Evolutionary conservation across 1,284 basidiomycete species (phyloP), one percentile per base, ranked within the genome.

Genomic region (Ceratobasidium sp.): DNA sequence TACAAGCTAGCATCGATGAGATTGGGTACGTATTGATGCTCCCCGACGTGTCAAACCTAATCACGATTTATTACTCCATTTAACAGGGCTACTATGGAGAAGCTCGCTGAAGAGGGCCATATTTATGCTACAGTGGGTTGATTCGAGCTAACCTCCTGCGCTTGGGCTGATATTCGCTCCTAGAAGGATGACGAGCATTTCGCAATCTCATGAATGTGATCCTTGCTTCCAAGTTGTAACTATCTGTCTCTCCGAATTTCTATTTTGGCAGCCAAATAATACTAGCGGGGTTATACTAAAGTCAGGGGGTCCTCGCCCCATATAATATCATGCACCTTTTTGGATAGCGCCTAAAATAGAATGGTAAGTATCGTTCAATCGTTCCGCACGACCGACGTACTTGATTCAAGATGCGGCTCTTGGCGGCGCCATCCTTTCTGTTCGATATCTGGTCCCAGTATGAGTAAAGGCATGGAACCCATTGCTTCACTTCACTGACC

Each of bases 31-130:
- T 56, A 14, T 68, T 39, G 27, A 13, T 19, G n/a, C 30, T 23
- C 13, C 23, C 19, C 76, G 84, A 69, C 80, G 80, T 83, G 83
- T 68, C 70, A 80, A 74, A 8, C 60, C 39, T 23, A 21, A 42
- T 56, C 11, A 36, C 33, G 33, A 36, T 44, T 23, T 33, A 13
- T 67, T 29, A 6, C 11, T 50, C 23, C 6, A 7, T 6, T 6
- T 21, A 19, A 33, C n/a, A 64, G 44, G 44, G 41, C 60, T 53
- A 39, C 27, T 23, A 49, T 57, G 68, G 70, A 73, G 33, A 50
- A 64, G 27, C 53, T 64, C 47, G 56, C 70, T 16, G 68, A 69
- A 27, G 58, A 69, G 8, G 68, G 68, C 29, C 27, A 57, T 23
- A 68, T 47, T 47, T 64, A 49, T 49, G 30, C 50, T 58, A 62